Evolutionary conservation across 208 protist species (phyloP).

Genomic region (Leishmania mexicana): DNA sequence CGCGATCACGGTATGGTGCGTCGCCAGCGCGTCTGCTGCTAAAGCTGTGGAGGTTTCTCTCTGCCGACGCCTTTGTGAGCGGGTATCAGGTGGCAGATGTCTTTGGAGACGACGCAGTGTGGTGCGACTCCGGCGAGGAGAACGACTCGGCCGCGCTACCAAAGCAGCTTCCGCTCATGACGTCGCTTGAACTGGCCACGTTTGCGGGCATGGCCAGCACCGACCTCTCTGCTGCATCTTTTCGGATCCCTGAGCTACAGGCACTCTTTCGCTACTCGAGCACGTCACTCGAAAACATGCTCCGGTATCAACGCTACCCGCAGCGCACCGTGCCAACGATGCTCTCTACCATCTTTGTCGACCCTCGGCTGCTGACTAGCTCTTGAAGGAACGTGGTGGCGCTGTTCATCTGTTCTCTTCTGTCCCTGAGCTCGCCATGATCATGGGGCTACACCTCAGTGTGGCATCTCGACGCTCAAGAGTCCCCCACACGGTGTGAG

Average conservation of each 20-base stretch:
- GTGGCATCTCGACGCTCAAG: not conserved
- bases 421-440: not conserved
- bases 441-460: not conserved
- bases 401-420: not conserved
- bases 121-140: slow-evolving; percentile 15
- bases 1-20: slow-evolving; percentile 20
- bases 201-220: slow-evolving; percentile 18
- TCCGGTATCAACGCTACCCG: slow-evolving; percentile 28
- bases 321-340: slow-evolving; percentile 12
- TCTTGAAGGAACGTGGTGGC: not conserved
- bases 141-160: slow-evolving; percentile 1
- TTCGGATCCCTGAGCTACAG: slow-evolving; percentile 45
- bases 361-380: slow-evolving; percentile 6
- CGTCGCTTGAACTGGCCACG: slow-evolving; percentile 20
- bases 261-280: slow-evolving; percentile 44
- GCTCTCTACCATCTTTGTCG: slow-evolving; percentile 32
- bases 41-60: slow-evolving; percentile 57
- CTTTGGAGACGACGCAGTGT: slow-evolving; percentile 40
- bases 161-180: not conserved
- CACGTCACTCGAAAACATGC: slow-evolving; percentile 40
- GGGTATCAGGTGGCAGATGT: slow-evolving; percentile 56
- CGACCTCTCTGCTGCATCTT: slow-evolving; percentile 47
- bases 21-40: slow-evolving; percentile 41
- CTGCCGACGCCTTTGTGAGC: slow-evolving; percentile 36
- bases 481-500: too few relatives aligned